Percentiles rank a stretch among this genome's conserved stretches.
Evolutionary conservation across 352 stramenopile species (phyloP).

Genomic region (Globisporangium orthogonon): DNA sequence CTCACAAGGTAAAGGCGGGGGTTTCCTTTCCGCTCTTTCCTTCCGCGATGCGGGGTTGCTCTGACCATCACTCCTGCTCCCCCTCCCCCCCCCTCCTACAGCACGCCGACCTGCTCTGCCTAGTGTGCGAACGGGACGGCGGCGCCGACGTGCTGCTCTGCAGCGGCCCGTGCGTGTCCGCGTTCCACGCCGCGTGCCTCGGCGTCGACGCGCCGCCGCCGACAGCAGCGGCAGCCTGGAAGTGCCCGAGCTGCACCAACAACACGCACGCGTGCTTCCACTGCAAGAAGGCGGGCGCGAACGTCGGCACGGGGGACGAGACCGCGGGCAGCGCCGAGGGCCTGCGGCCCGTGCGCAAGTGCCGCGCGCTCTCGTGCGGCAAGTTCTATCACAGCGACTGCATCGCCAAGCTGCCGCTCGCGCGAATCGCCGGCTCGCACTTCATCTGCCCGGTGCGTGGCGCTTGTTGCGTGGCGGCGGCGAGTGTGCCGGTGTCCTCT

Average conservation of each 20-base stretch:
- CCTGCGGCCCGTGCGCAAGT: conserved; percentile 52
- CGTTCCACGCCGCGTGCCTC: conserved; percentile 60
- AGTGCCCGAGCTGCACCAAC: conserved; percentile 47
- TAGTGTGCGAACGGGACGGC: conserved; percentile 56
- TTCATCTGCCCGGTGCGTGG: conserved; percentile 73
- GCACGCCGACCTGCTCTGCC: conserved; percentile 58
- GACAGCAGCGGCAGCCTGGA: conserved; percentile 22
- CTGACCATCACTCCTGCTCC: neutral
- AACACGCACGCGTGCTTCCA: conserved; percentile 76
- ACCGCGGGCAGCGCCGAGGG: neutral
- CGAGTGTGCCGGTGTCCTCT: too few species aligned
- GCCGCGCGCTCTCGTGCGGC: conserved; percentile 71
- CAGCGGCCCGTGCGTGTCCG: conserved; percentile 61
- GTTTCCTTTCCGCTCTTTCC: neutral
- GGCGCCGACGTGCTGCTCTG: conserved; percentile 48
- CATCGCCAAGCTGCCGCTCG: conserved; percentile 72
- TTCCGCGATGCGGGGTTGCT: neutral
- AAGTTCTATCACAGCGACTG: conserved; percentile 84
- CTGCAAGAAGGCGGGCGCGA: conserved; percentile 53
- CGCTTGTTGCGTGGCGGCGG: too few species aligned
- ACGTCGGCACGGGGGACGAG: conserved; percentile 12
- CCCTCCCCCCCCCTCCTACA: neutral
- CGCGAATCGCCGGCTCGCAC: conserved; percentile 64
- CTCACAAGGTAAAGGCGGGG: neutral
- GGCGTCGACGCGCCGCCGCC: neutral